phyloP scores from a whole-genome alignment of 2,329 filamentous ascomycete genomes.

The Escovopsis sp. region DNA sequence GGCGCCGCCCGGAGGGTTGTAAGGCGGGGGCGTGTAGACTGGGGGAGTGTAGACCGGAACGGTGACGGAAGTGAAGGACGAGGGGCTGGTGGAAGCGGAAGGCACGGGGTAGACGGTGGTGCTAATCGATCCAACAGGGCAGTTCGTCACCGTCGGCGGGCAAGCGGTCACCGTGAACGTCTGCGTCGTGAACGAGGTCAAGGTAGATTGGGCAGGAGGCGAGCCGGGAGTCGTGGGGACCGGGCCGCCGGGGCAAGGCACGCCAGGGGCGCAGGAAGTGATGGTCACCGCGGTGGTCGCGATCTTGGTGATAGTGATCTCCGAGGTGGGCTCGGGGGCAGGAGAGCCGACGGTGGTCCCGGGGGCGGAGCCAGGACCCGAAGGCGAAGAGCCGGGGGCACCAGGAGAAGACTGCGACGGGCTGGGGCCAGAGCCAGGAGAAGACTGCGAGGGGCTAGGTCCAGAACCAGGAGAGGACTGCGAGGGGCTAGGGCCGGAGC shows the following conservation, averaged over 20 bases:
- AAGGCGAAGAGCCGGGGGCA: neutral
- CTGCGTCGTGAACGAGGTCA: constrained; percentile 17
- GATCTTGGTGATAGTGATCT: constrained; percentile 40
- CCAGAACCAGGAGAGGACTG: constrained; percentile 16
- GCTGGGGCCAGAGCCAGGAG: no score
- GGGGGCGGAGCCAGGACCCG: constrained; percentile 17
- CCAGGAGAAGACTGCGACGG: no score
- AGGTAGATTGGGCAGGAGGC: constrained; percentile 9
- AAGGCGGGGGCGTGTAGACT: constrained; percentile 1
- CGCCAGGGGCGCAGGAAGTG: constrained; percentile 45
- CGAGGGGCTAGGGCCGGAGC: constrained; percentile 17
- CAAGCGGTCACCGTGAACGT: constrained; percentile 19
- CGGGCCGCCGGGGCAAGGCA: constrained; percentile 40
- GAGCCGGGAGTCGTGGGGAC: constrained; percentile 23
- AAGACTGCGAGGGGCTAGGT: no score
- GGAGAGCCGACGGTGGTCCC: constrained; percentile 10
- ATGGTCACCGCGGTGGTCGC: constrained; percentile 43
- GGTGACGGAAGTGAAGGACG: constrained; percentile 11
- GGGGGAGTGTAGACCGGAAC: constrained; percentile 2
- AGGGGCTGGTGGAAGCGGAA: constrained; percentile 9
- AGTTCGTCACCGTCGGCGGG: constrained; percentile 14
- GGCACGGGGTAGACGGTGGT: constrained; percentile 13
- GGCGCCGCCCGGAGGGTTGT: neutral
- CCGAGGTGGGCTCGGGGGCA: constrained; percentile 21
- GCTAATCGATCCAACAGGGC: constrained; percentile 16